Evolutionary conservation across 2,329 filamentous ascomycete species (phyloP).

Genomic region (Ophiocordyceps camponoti-saundersi): DNA sequence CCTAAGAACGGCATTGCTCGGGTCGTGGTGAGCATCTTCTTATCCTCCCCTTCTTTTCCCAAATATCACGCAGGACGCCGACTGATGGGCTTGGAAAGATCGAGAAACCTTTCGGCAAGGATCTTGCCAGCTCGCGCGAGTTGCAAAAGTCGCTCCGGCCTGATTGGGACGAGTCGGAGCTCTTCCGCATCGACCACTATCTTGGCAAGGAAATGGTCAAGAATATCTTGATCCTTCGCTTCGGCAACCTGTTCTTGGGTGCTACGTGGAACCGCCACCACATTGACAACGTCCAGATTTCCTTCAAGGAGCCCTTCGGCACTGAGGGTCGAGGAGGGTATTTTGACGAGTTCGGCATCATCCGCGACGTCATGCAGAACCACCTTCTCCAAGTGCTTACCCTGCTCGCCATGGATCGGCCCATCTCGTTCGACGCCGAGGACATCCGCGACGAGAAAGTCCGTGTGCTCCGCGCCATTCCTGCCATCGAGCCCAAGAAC

Average conservation of each 20-base stretch:
- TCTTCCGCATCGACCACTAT: constrained; percentile 99
- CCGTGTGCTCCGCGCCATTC: constrained; percentile 82
- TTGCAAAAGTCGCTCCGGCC: constrained; percentile 89
- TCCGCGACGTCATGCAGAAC: constrained; percentile 99
- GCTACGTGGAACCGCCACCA: constrained; percentile 98
- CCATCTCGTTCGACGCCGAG: constrained; percentile 94
- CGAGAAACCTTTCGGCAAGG: constrained; percentile 98
- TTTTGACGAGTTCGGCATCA: constrained; percentile 98
- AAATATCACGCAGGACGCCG: constrained; percentile 7
- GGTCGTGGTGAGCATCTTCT: constrained; percentile 59
- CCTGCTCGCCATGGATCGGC: constrained; percentile 91
- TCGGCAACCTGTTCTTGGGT: constrained; percentile 96
- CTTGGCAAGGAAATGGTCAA: constrained; percentile 99
- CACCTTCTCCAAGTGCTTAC: constrained; percentile 94
- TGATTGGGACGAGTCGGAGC: constrained; percentile 97
- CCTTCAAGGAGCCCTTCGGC: constrained; percentile 98
- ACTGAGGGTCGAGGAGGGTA: constrained; percentile 96
- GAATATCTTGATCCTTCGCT: constrained; percentile 95
- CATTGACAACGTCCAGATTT: constrained; percentile 98
- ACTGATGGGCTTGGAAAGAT: constrained; percentile 37
- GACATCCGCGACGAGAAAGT: constrained; percentile 99
- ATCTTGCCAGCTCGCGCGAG: constrained; percentile 83
- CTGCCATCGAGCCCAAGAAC: constrained; percentile 94
- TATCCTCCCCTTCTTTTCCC: background rate
- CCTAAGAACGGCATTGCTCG: constrained; percentile 78